Evolutionary conservation across 2,329 filamentous ascomycete species (phyloP).

Genomic region (Pyrenophora graminea): DNA sequence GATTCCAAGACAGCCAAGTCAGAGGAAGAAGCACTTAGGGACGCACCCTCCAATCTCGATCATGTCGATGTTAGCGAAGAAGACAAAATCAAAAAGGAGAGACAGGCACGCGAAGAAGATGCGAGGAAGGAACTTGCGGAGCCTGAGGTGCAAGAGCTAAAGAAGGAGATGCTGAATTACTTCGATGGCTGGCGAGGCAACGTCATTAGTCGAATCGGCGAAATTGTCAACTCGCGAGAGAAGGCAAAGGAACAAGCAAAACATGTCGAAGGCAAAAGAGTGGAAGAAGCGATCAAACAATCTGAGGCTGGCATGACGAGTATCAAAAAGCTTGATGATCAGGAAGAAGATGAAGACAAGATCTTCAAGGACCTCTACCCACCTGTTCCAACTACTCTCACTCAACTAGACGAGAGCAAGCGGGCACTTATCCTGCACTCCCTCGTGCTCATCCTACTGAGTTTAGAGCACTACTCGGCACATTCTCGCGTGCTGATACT

Average conservation of each 20-base stretch:
- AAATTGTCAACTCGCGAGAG: conserved; percentile 58
- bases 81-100: conserved; percentile 39
- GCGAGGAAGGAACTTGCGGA: conserved; percentile 55
- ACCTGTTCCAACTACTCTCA: conserved; percentile 55
- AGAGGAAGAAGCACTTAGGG: conserved; percentile 29
- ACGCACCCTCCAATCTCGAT: conserved; percentile 28
- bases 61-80: conserved; percentile 37
- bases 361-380: conserved; percentile 48
- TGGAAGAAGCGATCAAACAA: conserved; percentile 36
- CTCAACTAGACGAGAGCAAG: conserved; percentile 63
- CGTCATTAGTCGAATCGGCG: conserved; percentile 71
- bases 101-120: conserved; percentile 36
- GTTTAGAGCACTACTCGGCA: conserved; percentile 75
- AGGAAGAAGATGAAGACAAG: conserved; percentile 41
- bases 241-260: conserved; percentile 38
- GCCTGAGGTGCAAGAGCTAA: conserved; percentile 65
- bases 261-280: conserved; percentile 26
- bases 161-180: conserved; percentile 68
- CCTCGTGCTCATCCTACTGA: conserved; percentile 72
- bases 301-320: conserved; percentile 31
- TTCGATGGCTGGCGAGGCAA: conserved; percentile 81
- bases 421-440: conserved; percentile 71
- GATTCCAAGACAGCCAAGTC: conserved; percentile 23
- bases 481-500: conserved; percentile 74
- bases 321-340: conserved; percentile 31